Percentiles rank a stretch among this genome's conserved stretches.
Conservation (phyloP, 2,329 filamentous ascomycete genomes). For the Colletotrichum tamarilloi region DNA sequence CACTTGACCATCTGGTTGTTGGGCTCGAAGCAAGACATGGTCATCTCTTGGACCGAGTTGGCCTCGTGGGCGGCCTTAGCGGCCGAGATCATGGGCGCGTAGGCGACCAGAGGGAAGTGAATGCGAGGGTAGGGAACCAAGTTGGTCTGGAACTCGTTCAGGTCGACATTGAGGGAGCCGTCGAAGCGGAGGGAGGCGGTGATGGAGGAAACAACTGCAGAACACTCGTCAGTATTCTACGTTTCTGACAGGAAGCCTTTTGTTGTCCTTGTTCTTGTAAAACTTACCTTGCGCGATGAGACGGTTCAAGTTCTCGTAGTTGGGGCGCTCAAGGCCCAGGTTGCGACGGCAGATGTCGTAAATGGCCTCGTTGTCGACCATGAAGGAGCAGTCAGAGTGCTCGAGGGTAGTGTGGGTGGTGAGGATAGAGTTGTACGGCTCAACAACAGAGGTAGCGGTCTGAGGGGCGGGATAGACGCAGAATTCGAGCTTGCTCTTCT, state of each 20-base stretch:
- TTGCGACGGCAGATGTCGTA: conserved; percentile 99
- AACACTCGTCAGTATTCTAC: conserved; percentile 38
- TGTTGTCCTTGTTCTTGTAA: background rate
- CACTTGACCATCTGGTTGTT: conserved; percentile 99
- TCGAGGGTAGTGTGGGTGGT: conserved; percentile 99
- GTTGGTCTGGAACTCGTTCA: conserved; percentile 99
- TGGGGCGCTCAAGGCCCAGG: conserved; percentile 95
- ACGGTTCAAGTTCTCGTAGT: conserved; percentile 99
- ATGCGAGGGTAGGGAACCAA: conserved; percentile 98
- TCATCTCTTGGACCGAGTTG: conserved; percentile 98
- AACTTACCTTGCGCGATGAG: conserved; percentile 90
- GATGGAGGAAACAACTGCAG: conserved; percentile 92
- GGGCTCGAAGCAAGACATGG: conserved; percentile 98
- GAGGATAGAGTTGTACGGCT: conserved; percentile 99
- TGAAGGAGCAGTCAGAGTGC: conserved; percentile 99
- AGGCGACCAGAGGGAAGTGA: conserved; percentile 98
- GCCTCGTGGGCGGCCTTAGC: conserved; percentile 97
- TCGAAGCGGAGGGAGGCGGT: conserved; percentile 98
- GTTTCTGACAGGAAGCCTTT: conserved; percentile 11
- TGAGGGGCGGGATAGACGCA: conserved; percentile 98
- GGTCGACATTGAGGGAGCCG: conserved; percentile 97
- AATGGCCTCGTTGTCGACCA: conserved; percentile 99
- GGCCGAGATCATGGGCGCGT: conserved; percentile 92
- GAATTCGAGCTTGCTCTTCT: conserved; percentile 99
- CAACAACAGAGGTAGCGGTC: conserved; percentile 96